These are phyloP conservation scores for Platismatia glauca DNA, from an alignment of 495 filamentous ascomycete genomes.

Conservation along the genomic window DNA sequence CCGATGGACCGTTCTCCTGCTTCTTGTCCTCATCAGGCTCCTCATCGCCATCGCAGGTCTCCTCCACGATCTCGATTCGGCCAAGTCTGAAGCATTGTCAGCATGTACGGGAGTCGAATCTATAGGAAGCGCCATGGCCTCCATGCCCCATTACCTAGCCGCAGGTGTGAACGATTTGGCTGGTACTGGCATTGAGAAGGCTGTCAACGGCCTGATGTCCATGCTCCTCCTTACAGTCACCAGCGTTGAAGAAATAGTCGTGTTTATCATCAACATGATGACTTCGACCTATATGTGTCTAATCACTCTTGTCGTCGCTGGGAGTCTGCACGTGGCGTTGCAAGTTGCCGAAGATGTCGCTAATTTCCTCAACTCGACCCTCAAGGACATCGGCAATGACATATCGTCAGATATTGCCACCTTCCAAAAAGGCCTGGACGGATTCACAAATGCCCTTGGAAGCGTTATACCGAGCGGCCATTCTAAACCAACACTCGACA, in stretches of 20 bases:
- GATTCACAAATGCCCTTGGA: conserved; percentile 41
- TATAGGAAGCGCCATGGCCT: conserved; percentile 90
- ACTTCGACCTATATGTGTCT: conserved; percentile 83
- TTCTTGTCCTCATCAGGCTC: conserved; percentile 73
- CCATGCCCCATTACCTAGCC: conserved; percentile 90
- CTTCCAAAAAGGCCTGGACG: conserved; percentile 56
- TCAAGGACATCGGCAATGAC: conserved; percentile 54
- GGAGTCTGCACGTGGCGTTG: conserved; percentile 61
- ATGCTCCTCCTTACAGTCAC: conserved; percentile 71
- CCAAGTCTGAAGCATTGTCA: conserved; percentile 70
- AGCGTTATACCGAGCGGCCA: conserved; percentile 22
- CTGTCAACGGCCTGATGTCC: conserved; percentile 64
- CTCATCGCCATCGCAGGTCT: conserved; percentile 64
- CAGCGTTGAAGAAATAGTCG: conserved; percentile 73
- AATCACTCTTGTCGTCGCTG: conserved; percentile 67
- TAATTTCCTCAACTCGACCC: conserved; percentile 62
- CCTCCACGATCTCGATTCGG: conserved; percentile 61
- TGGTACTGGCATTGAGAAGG: conserved; percentile 64
- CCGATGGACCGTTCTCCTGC: conserved; percentile 84
- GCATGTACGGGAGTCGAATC: conserved; percentile 90
- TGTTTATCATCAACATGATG: conserved; percentile 85
- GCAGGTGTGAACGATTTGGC: conserved; percentile 80
- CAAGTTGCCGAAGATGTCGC: conserved; percentile 60
- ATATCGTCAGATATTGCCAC: conserved; percentile 45
- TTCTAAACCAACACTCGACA: conserved; percentile 45